Evolutionary conservation across 139 green algal species (phyloP).

Genomic region (Spirogloea muscicola): DNA sequence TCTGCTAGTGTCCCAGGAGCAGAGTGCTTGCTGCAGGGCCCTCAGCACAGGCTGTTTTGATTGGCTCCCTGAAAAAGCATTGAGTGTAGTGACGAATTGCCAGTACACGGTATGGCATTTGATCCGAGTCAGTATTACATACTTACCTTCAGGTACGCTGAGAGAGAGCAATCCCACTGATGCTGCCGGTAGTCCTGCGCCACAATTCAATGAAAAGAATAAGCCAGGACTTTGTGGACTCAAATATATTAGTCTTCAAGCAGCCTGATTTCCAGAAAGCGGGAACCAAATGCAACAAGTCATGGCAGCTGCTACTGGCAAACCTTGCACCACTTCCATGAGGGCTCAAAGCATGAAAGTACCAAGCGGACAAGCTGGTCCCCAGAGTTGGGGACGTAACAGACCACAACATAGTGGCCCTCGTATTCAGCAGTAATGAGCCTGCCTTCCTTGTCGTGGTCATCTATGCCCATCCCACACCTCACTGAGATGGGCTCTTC

Average conservation of each 20-base stretch:
- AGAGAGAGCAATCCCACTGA: slow-evolving; percentile 44
- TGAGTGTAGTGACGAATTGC: no score
- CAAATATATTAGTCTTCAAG: background rate
- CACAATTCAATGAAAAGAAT: no score
- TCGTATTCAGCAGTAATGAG: slow-evolving; percentile 47
- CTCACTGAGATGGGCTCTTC: slow-evolving; percentile 22
- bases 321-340: background rate
- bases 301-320: background rate
- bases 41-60: no score
- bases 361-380: slow-evolving; percentile 41
- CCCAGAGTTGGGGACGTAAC: slow-evolving; percentile 50
- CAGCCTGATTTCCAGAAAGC: background rate
- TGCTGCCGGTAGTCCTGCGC: slow-evolving; percentile 43
- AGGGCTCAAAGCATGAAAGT: background rate
- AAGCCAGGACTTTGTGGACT: no score
- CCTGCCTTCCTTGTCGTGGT: slow-evolving; percentile 48
- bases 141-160: slow-evolving; percentile 40
- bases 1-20: no score
- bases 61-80: no score
- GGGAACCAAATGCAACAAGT: background rate
- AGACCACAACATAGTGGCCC: slow-evolving; percentile 37
- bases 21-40: no score
- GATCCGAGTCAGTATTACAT: no score
- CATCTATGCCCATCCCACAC: slow-evolving; percentile 18
- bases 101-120: no score